A percentile compares a stretch with the other conserved stretches of the same genome.
Evolutionary conservation across 345 rosid species (phyloP).

Genomic region (Camelina laxa): DNA sequence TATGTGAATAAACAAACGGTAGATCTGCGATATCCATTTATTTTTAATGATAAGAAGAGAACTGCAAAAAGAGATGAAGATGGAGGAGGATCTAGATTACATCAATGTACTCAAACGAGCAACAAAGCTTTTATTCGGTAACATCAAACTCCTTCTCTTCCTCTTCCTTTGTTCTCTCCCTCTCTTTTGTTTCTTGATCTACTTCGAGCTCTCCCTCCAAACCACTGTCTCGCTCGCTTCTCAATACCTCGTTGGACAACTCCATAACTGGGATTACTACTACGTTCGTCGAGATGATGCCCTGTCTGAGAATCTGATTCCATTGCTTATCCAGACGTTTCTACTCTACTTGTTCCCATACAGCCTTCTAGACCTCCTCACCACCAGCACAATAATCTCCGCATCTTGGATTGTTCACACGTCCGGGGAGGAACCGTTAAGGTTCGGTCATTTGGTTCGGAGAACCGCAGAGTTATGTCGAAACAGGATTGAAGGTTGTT

Average conservation of each 20-base stretch:
- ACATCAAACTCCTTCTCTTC: conserved; percentile 37
- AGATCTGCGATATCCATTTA: background rate
- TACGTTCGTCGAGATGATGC: background rate
- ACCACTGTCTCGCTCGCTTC: conserved; percentile 27
- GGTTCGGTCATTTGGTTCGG: conserved; percentile 11
- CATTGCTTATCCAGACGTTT: conserved; percentile 22
- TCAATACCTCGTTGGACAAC: background rate
- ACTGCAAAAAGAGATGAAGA: conserved; percentile 22
- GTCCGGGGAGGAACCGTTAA: conserved; percentile 21
- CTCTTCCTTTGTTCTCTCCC: conserved; percentile 43
- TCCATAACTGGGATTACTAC: conserved; percentile 5
- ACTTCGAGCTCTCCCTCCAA: conserved; percentile 40
- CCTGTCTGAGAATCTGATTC: conserved; percentile 5
- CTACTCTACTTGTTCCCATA: conserved; percentile 21
- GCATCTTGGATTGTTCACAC: conserved; percentile 41
- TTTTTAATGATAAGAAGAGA: background rate
- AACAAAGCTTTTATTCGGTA: conserved; percentile 15
- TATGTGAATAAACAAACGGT: background rate
- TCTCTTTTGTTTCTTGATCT: conserved; percentile 42
- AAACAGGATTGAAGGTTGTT: conserved; percentile 45
- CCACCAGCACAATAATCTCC: conserved; percentile 40
- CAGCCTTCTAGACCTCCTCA: conserved; percentile 46
- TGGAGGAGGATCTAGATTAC: conserved; percentile 41
- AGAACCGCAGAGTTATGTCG: conserved; percentile 24
- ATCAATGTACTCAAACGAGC: conserved; percentile 42